Percentiles rank a stretch among this genome's conserved stretches.
Conservation (phyloP, 495 filamentous ascomycete species). For the Daldinia decipiens region DNA sequence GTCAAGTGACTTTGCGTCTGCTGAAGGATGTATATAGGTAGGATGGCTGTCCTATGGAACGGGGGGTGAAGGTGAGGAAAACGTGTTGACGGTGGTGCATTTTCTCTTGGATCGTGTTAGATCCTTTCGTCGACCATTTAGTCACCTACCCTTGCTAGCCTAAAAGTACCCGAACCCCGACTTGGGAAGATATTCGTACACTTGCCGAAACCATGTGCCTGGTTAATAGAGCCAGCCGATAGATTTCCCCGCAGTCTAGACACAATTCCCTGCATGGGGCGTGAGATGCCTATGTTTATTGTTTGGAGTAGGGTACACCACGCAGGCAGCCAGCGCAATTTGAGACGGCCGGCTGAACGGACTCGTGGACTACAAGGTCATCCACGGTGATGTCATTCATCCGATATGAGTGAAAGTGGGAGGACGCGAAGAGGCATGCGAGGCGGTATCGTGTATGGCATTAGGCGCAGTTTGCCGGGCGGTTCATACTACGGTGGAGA, state of each 20-base stretch:
- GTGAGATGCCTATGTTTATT: neutral
- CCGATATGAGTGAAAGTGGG: neutral
- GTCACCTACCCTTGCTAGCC: constrained; percentile 2
- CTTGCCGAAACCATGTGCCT: constrained; percentile 37
- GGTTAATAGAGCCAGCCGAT: constrained; percentile 40
- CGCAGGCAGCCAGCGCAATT: neutral
- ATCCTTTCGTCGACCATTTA: constrained; percentile 21
- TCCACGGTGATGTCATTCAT: constrained; percentile 24
- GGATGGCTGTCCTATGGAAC: neutral
- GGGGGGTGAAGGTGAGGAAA: neutral
- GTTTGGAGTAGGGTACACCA: constrained; percentile 6
- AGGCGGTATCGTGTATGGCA: neutral
- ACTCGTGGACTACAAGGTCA: neutral
- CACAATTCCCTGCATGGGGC: neutral
- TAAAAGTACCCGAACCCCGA: constrained; percentile 24
- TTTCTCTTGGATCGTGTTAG: constrained; percentile 6
- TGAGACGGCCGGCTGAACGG: constrained; percentile 26
- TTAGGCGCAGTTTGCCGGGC: neutral
- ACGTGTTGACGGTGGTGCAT: neutral
- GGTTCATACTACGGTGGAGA: constrained; percentile 11
- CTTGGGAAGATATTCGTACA: constrained; percentile 18
- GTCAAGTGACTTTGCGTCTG: constrained; percentile 4
- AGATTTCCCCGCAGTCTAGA: constrained; percentile 40
- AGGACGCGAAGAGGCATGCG: neutral
- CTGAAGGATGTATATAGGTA: neutral